Evolutionary conservation across 148 eudicot species (phyloP).

Genomic region (Suaeda aralocaspica): DNA sequence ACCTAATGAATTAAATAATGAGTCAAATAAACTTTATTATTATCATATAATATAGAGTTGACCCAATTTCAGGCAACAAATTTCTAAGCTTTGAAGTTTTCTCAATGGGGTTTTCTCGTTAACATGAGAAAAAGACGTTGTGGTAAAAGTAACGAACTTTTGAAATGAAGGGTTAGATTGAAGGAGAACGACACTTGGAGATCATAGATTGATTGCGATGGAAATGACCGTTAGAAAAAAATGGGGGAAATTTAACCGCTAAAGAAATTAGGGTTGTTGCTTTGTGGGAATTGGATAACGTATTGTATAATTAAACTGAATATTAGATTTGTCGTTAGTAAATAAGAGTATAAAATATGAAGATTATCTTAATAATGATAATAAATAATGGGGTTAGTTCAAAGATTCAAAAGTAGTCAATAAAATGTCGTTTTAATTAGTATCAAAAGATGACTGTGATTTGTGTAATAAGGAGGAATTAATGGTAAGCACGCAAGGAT

Average conservation of each 20-base stretch:
- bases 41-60: constrained; percentile 13
- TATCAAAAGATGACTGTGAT: not conserved
- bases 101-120: constrained; percentile 10
- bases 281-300: not conserved
- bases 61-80: constrained; percentile 14
- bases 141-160: constrained; percentile 19
- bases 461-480: constrained; percentile 1
- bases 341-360: not conserved
- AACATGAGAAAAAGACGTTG: constrained; percentile 2
- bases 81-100: constrained; percentile 19
- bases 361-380: too few species aligned
- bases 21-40: constrained; percentile 24
- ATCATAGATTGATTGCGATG: constrained; percentile 19
- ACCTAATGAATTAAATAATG: constrained; percentile 30
- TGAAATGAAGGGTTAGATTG: constrained; percentile 28
- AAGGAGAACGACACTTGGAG: constrained; percentile 12
- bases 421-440: constrained; percentile 12
- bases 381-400: not conserved
- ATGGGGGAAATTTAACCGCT: constrained; percentile 19
- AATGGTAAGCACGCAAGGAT: constrained; percentile 22
- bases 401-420: constrained; percentile 25
- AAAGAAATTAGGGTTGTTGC: constrained; percentile 13
- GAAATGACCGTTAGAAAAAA: constrained; percentile 18
- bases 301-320: too few species aligned
- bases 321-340: constrained; percentile 11